These are phyloP conservation scores for Ceratocystis lukuohia DNA, from an alignment of 2,329 filamentous ascomycete species.

Conservation along the genomic window DNA sequence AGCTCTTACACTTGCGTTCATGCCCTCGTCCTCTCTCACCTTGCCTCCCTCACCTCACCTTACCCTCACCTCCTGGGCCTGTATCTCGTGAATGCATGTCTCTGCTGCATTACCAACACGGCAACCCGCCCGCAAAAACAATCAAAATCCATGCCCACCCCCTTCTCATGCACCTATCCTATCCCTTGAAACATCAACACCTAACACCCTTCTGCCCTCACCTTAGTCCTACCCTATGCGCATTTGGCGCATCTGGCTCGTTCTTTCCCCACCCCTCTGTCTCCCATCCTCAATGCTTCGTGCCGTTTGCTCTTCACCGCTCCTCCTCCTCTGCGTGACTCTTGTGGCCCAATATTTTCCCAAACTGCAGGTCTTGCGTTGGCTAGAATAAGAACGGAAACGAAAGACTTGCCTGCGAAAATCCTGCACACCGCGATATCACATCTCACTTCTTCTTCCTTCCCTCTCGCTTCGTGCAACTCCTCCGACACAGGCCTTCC, in stretches of 20 bases:
- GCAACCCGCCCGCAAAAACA: neutral
- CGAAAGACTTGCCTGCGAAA: neutral
- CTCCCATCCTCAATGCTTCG: neutral
- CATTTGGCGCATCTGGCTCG: neutral
- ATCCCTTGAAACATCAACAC: neutral
- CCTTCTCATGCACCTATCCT: neutral
- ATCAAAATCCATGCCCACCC: neutral
- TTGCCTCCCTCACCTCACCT: no score
- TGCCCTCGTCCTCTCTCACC: no score
- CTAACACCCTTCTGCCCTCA: neutral
- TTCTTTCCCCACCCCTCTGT: neutral
- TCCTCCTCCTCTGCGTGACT: neutral
- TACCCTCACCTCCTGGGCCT: neutral
- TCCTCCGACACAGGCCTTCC: neutral
- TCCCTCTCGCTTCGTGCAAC: neutral
- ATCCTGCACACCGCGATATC: neutral
- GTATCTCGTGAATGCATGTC: neutral
- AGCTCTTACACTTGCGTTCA: no score
- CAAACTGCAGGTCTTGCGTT: slow-evolving; percentile 2
- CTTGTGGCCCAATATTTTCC: neutral
- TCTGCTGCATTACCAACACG: neutral
- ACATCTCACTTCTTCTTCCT: slow-evolving; percentile 3
- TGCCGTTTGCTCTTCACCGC: neutral
- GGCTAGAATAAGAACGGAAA: neutral
- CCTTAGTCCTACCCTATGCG: neutral